Conservation (phyloP, 2,329 filamentous ascomycete genomes). For the Escovopsis sp. region DNA sequence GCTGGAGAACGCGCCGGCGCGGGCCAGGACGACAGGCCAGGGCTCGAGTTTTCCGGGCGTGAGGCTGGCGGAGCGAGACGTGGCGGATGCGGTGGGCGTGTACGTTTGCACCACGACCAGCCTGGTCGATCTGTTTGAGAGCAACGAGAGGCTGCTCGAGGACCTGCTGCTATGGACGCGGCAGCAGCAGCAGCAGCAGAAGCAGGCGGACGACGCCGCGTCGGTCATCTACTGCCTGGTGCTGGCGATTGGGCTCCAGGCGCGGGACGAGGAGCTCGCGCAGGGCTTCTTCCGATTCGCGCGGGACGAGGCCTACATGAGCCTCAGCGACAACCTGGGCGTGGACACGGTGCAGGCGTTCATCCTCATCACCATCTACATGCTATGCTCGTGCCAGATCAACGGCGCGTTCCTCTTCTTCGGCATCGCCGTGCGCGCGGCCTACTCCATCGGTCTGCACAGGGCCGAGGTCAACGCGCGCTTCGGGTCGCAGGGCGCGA, state of each 20-base stretch:
- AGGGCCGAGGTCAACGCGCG: constrained; percentile 38
- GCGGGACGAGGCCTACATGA: constrained; percentile 28
- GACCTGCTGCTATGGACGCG: constrained; percentile 29
- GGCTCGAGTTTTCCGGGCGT: constrained; percentile 12
- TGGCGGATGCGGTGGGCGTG: constrained; percentile 17
- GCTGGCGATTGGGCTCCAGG: constrained; percentile 34
- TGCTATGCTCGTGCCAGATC: constrained; percentile 40
- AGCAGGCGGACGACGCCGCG: constrained; percentile 20
- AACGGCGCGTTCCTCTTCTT: constrained; percentile 41
- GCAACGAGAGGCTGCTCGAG: constrained; percentile 20
- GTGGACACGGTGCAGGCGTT: constrained; percentile 36
- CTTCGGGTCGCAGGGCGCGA: constrained; percentile 29
- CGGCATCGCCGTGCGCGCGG: constrained; percentile 36
- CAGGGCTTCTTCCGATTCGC: constrained; percentile 36
- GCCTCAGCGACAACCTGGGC: constrained; percentile 31
- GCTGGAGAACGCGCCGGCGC: constrained; percentile 27
- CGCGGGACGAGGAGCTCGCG: constrained; percentile 25
- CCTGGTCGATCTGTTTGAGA: constrained; percentile 34
- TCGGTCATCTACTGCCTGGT: constrained; percentile 34
- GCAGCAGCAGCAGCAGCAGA: constrained; percentile 12
- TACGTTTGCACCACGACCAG: constrained; percentile 29
- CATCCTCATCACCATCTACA: constrained; percentile 35
- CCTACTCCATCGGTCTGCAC: constrained; percentile 38
- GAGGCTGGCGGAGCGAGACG: constrained; percentile 7
- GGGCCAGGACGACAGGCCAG: too few species aligned